These are phyloP conservation scores for Aspergillus hiratsukae DNA, from an alignment of 2,329 filamentous ascomycete species.

Conservation along the genomic window DNA sequence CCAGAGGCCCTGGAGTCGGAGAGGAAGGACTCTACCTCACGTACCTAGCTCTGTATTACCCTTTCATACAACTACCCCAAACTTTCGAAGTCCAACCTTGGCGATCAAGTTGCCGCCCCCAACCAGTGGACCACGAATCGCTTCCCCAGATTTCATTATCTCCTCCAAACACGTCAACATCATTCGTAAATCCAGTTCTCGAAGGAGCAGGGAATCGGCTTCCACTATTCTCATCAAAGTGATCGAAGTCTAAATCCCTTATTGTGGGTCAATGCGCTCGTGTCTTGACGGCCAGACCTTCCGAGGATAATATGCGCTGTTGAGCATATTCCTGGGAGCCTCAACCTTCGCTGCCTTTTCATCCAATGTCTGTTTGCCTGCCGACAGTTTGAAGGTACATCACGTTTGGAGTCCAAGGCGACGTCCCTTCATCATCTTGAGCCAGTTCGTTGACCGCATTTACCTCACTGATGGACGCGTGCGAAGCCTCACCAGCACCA, in stretches of 20 bases:
- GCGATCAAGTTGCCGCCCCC: background rate
- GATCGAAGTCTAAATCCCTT: background rate
- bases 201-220: background rate
- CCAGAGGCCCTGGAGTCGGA: background rate
- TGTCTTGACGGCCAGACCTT: background rate
- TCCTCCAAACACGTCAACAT: background rate
- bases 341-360: background rate
- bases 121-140: background rate
- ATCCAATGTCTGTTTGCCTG: background rate
- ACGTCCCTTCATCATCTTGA: background rate
- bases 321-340: background rate
- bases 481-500: background rate
- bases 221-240: background rate
- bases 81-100: background rate
- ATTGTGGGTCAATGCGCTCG: background rate
- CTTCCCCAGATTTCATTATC: background rate
- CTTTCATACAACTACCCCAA: background rate
- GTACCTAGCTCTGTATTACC: background rate
- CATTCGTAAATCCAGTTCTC: background rate
- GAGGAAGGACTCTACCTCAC: background rate
- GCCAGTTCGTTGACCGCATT: background rate
- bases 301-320: background rate
- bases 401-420: background rate
- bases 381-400: background rate
- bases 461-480: background rate